These are phyloP conservation scores for Rhizopogon roseolus DNA, from an alignment of 768 basidiomycete genomes.

Conservation along the genomic window DNA sequence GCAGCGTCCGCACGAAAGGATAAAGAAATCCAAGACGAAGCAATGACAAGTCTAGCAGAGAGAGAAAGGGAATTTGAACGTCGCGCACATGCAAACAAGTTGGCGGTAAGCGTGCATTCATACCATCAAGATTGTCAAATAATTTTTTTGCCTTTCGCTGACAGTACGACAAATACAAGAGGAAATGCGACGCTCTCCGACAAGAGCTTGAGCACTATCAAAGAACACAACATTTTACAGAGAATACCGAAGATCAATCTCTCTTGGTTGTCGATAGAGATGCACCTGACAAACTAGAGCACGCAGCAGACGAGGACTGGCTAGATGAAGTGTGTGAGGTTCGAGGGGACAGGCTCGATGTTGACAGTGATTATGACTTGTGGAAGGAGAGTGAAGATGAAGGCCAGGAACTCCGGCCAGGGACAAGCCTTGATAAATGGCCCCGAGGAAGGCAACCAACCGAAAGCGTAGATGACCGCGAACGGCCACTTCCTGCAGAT, in stretches of 20 bases:
- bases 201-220: constrained; percentile 7
- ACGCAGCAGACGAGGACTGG: constrained; percentile 16
- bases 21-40: background rate
- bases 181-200: constrained; percentile 20
- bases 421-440: constrained; percentile 7
- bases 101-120: constrained; percentile 12
- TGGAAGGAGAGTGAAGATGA: constrained; percentile 19
- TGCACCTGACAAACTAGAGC: constrained; percentile 16
- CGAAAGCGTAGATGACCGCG: background rate
- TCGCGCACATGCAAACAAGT: constrained; percentile 15
- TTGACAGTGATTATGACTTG: constrained; percentile 8
- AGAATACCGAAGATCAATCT: constrained; percentile 21
- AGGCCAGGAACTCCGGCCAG: background rate
- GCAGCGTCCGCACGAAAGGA: background rate
- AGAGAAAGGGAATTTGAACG: constrained; percentile 19
- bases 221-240: background rate
- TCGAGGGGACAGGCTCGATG: constrained; percentile 19
- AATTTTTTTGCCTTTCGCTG: background rate
- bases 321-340: constrained; percentile 23
- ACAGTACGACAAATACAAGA: constrained; percentile 19
- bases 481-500: constrained; percentile 3
- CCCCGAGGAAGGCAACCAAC: background rate
- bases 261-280: constrained; percentile 24
- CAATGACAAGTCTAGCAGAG: constrained; percentile 3
- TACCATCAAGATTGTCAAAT: background rate